Percentiles rank a stretch among this genome's conserved stretches.
phyloP scores from a whole-genome alignment of 2,329 filamentous ascomycete genomes.

The Arthrobotrys megalospora region DNA sequence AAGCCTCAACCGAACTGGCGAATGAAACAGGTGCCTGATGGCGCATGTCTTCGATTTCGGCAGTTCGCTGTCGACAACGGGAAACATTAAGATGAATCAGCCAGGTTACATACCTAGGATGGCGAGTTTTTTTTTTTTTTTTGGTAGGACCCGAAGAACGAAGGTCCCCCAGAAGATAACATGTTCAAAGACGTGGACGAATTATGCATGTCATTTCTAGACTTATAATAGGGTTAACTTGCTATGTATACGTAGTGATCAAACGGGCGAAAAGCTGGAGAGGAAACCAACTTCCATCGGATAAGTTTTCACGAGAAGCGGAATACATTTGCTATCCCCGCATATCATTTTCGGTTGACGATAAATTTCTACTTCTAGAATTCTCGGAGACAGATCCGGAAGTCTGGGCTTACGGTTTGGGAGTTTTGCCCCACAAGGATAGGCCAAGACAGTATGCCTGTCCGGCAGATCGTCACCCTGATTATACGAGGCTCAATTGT shows the following conservation, averaged over 20 bases:
- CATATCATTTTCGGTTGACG: neutral
- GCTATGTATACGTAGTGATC: too few species aligned
- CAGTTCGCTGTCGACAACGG: neutral
- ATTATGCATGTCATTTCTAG: too few species aligned
- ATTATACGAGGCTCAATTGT: constrained; percentile 18
- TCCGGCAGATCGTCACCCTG: constrained; percentile 23
- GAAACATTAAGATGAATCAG: neutral
- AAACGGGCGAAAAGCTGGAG: too few species aligned
- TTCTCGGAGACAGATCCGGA: neutral
- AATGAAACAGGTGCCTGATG: constrained; percentile 11
- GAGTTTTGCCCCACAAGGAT: neutral
- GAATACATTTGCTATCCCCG: neutral
- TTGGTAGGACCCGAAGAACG: too few species aligned
- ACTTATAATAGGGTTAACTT: too few species aligned
- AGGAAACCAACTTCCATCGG: neutral
- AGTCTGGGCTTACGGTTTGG: neutral
- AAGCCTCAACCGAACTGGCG: constrained; percentile 16
- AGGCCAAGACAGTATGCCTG: neutral
- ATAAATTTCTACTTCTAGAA: constrained; percentile 5
- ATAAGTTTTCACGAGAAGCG: neutral
- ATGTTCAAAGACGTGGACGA: neutral
- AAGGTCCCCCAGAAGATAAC: too few species aligned
- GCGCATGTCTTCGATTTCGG: constrained; percentile 8
- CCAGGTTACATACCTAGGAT: neutral
- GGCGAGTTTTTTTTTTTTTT: too few species aligned